These are phyloP conservation scores for Phytopythium cucurbitacearum DNA, from an alignment of 352 stramenopile genomes.

Conservation along the genomic window DNA sequence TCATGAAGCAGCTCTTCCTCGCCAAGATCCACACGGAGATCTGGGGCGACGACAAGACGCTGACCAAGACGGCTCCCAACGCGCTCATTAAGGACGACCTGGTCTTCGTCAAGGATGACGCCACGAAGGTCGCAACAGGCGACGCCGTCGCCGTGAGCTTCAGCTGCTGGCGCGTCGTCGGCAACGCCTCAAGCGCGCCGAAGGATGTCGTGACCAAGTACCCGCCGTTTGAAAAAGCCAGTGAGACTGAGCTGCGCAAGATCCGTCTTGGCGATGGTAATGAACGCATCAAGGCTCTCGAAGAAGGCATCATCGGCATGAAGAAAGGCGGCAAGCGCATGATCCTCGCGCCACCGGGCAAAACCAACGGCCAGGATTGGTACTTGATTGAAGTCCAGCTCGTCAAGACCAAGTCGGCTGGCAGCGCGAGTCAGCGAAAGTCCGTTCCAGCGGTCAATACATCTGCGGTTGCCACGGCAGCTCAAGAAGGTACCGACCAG, in stretches of 20 bases:
- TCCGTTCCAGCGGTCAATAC: slow-evolving; percentile 19
- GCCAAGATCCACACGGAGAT: slow-evolving; percentile 81
- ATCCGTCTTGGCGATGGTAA: slow-evolving; percentile 72
- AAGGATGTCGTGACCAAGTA: slow-evolving; percentile 76
- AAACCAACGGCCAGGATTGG: slow-evolving; percentile 80
- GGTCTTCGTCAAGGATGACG: slow-evolving; percentile 31
- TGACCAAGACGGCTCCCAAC: slow-evolving; percentile 40
- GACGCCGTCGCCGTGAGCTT: slow-evolving; percentile 68
- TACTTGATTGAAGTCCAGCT: slow-evolving; percentile 78
- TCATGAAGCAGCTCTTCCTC: slow-evolving; percentile 67
- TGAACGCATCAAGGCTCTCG: slow-evolving; percentile 85
- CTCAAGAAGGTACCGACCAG: neutral
- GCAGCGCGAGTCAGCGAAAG: slow-evolving; percentile 23
- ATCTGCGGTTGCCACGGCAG: neutral
- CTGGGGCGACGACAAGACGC: slow-evolving; percentile 56
- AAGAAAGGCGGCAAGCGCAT: slow-evolving; percentile 84
- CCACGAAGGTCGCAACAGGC: slow-evolving; percentile 29
- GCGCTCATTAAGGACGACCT: slow-evolving; percentile 53
- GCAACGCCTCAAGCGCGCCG: slow-evolving; percentile 49
- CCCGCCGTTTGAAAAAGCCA: slow-evolving; percentile 64
- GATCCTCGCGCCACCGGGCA: slow-evolving; percentile 78
- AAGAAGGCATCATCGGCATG: slow-evolving; percentile 88
- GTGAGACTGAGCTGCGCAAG: slow-evolving; percentile 49
- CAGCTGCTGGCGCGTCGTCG: slow-evolving; percentile 73
- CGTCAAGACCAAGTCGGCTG: slow-evolving; percentile 64